A percentile compares a stretch with the other conserved stretches of the same genome.
Conservation (phyloP, 345 rosid genomes). For the Eucalyptus coolabah region DNA sequence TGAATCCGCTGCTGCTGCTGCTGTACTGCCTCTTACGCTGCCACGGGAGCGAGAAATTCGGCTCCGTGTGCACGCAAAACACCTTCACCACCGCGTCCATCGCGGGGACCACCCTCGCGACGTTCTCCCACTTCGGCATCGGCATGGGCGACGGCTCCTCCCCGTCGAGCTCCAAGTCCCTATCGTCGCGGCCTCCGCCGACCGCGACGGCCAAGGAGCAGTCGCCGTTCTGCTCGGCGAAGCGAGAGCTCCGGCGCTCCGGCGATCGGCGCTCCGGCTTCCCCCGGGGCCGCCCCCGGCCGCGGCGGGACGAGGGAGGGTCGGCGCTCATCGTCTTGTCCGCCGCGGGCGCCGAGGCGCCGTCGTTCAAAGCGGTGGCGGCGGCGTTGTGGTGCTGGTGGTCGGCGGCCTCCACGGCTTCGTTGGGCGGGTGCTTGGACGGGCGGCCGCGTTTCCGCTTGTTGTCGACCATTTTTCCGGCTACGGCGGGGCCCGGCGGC, state of each 20-base stretch:
- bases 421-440: conserved; percentile 9
- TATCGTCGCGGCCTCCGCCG: background rate
- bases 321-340: conserved; percentile 12
- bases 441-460: conserved; percentile 33
- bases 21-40: conserved; percentile 86
- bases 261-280: conserved; percentile 12
- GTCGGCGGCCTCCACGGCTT: conserved; percentile 16
- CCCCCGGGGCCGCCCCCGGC: conserved; percentile 44
- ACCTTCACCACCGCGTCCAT: conserved; percentile 96
- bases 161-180: background rate
- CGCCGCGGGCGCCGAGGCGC: conserved; percentile 31
- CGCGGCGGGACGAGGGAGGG: conserved; percentile 24
- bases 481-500: background rate
- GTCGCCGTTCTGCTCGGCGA: conserved; percentile 24
- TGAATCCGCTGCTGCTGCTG: conserved; percentile 81
- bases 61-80: conserved; percentile 87
- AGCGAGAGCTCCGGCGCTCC: conserved; percentile 17
- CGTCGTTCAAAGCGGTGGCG: conserved; percentile 8
- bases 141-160: conserved; percentile 9
- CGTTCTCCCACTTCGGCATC: conserved; percentile 54
- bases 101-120: conserved; percentile 55
- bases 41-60: conserved; percentile 90
- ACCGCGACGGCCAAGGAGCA: conserved; percentile 2
- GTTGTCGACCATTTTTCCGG: conserved; percentile 1
- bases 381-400: background rate